Evolutionary conservation across 768 basidiomycete species (phyloP), one percentile per base, ranked within the genome.

Genomic region (Clathrus columnatus): DNA sequence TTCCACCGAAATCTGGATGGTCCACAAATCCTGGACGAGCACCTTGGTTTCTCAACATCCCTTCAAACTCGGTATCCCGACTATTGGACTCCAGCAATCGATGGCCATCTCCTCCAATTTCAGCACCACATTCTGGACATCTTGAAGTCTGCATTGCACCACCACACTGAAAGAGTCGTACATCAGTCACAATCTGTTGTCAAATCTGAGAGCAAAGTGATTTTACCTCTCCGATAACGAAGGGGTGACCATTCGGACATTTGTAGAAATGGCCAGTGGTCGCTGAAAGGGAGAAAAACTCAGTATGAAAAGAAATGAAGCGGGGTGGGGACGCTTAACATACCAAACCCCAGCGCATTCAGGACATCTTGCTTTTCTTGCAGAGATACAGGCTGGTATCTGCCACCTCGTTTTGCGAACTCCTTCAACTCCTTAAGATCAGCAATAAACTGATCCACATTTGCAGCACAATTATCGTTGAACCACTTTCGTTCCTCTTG

Each of bases 161-260:
- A n/a, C 82, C 83, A 50, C 82, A 84, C 62, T 68, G 44, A n/a
- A 43, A 58, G n/a, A n/a, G n/a, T n/a, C n/a, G n/a, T n/a, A n/a
- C n/a, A 58, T 55, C 20, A n/a, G 11, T 6, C 14, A 8, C n/a
- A 6, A 28, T 21, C 29, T 14, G 1, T 42, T 5, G 48, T 41
- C 18, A 10, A 0, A n/a, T 5, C 51, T 36, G 11, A 20, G 7
- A n/a, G 6, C 29, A 60, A 7, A 16, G 60, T 69, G 24, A 54
- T 84, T 80, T 64, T 83, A 29, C n/a, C n/a, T n/a, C n/a, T n/a
- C n/a, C n/a, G n/a, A 85, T 84, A 1, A 81, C 76, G 54, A 80
- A 85, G 0, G 75, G 71, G 59, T 85, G 84, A 0, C 84, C 84
- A 49, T 84, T 83, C 10, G 63, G 63, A 27, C 69, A 70, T 17